Evolutionary conservation across 2,329 filamentous ascomycete species (phyloP), one percentile per base, ranked within the genome.

Genomic region (Neoscytalidium dimidiatum): DNA sequence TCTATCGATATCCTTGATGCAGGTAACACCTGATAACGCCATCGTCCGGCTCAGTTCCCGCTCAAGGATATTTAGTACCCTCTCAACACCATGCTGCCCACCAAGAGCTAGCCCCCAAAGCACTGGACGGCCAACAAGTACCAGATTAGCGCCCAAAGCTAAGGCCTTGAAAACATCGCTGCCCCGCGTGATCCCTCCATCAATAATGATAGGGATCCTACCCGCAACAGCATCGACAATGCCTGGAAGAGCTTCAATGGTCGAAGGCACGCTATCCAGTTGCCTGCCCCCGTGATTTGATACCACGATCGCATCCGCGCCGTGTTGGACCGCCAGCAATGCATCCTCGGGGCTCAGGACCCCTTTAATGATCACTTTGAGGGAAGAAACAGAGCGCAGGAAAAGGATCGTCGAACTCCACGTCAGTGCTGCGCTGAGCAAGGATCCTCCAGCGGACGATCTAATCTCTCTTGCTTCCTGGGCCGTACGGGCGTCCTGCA

Each of bases 111-210:
- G 57, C 13, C 49, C 43, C 33, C 58, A 88, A 49, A 89, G 69
- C 64, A 87, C 84, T 0, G 86, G 85, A 62, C 86, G 74, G 2
- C 85, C 86, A 9, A 89, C 79, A 17, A 87, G 74, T 1, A 88
- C 84, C 2, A 80, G 84, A 68, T 86, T 83, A 0, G 85, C 87
- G 1, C 86, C 88, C 7, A 85, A 70, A n/a, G 79, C 80, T 43
- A 85, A 70, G 6, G 83, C 83, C 67, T 86, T 85, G 57, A 83
- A 75, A 43, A 83, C 77, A 72, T 85, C 83, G 2, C 73, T 77
- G 3, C 83, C 83, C 4, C 78, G 80, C 14, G 82, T 75, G 51
- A 85, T 76, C 1, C 83, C 83, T 11, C 79, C 81, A 69, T 85
- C 83, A 62, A 85, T 85, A 9, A 85, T 74, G 1, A 85, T 75